These are phyloP conservation scores for Clarireedia sp. DNA, from an alignment of 2,329 filamentous ascomycete species.

Conservation along the genomic window DNA sequence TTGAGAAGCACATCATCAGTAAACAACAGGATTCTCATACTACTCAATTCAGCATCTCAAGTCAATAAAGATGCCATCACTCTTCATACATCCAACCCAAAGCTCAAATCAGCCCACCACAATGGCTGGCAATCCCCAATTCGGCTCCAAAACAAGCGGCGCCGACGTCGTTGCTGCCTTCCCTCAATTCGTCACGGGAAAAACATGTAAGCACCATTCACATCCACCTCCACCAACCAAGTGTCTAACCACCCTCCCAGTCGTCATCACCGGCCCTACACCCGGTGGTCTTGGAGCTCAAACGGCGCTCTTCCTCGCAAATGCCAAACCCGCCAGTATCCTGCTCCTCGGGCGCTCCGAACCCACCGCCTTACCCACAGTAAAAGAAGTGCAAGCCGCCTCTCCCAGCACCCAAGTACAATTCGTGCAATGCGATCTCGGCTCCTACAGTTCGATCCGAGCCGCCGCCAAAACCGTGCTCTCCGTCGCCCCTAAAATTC, in stretches of 20 bases:
- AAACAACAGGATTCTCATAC: background rate
- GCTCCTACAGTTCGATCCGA: conserved; percentile 34
- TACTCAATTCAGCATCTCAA: background rate
- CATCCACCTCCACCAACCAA: background rate
- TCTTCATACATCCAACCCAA: background rate
- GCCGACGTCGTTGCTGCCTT: conserved; percentile 14
- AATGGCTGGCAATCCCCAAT: background rate
- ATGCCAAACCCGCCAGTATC: conserved; percentile 12
- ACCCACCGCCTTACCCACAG: background rate
- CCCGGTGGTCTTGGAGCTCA: conserved; percentile 7
- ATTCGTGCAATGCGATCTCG: conserved; percentile 27
- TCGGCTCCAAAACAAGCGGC: conserved; percentile 3
- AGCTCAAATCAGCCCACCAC: background rate
- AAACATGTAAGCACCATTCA: conserved; percentile 8
- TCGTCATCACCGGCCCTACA: conserved; percentile 12
- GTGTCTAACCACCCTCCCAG: conserved; percentile 9
- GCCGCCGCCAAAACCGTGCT: conserved; percentile 32
- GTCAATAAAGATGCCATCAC: background rate
- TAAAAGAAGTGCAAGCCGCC: conserved; percentile 5
- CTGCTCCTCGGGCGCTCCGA: conserved; percentile 11
- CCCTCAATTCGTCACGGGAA: conserved; percentile 8
- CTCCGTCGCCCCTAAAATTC: conserved; percentile 29
- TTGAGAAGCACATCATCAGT: background rate
- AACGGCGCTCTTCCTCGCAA: conserved; percentile 13
- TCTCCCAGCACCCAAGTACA: conserved; percentile 6